These are phyloP conservation scores for Somion occarium DNA, from an alignment of 1,284 basidiomycete genomes.

Conservation along the genomic window DNA sequence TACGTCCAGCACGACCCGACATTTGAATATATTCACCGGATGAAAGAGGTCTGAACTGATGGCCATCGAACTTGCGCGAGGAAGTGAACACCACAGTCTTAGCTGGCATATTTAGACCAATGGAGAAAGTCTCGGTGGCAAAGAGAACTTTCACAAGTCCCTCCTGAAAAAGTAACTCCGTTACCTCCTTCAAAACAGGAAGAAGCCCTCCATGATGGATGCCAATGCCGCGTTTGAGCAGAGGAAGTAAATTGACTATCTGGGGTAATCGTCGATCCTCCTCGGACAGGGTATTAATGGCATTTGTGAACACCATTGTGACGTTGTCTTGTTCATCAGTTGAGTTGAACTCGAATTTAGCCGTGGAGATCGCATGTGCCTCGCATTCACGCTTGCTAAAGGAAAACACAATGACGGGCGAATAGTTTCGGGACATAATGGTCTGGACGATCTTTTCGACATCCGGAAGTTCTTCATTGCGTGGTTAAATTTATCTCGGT, in stretches of 20 bases:
- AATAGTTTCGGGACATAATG: constrained; percentile 98
- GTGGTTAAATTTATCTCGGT: background rate
- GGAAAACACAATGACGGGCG: constrained; percentile 98
- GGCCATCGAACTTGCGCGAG: constrained; percentile 94
- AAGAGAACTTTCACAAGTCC: constrained; percentile 99
- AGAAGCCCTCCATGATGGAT: constrained; percentile 98
- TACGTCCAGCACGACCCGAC: constrained; percentile 96
- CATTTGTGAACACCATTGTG: constrained; percentile 91
- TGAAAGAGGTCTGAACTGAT: constrained; percentile 88
- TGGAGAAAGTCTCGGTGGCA: constrained; percentile 99
- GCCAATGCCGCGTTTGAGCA: constrained; percentile 94
- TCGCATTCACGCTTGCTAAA: constrained; percentile 99
- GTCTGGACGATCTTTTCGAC: constrained; percentile 98
- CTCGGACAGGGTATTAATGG: constrained; percentile 84
- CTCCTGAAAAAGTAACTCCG: constrained; percentile 99
- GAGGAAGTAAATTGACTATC: constrained; percentile 89
- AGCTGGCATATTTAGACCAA: constrained; percentile 99
- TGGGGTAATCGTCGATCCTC: constrained; percentile 92
- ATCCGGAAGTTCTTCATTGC: constrained; percentile 82
- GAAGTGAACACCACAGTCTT: constrained; percentile 99
- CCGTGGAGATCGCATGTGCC: constrained; percentile 84
- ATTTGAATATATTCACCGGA: constrained; percentile 97
- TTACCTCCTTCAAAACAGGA: constrained; percentile 97
- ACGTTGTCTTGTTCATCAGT: constrained; percentile 92
- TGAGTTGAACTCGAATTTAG: constrained; percentile 95